Base-by-base conservation (phyloP, 2,329 filamentous ascomycete species). In the Dothideomycetidae sp. region DNA sequence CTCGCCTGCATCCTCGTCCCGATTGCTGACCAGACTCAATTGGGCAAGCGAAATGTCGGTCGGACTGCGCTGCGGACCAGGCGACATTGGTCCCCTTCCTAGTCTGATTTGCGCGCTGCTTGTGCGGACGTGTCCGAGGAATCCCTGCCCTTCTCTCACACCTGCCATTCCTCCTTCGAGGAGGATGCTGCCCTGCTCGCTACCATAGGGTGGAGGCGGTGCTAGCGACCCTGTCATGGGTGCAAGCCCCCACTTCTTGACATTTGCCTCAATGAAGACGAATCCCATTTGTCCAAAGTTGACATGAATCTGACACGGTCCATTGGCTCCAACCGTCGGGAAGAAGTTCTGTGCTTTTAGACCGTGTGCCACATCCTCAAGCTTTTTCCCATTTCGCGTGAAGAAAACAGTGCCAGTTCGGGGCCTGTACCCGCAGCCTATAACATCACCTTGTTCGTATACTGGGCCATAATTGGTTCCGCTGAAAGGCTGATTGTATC, bases 181-280 rank as follows among this genome's bases (percentile, higher is more conserved):
- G 17, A 98, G 67, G 48, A 98, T 94, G 54, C 86, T 94, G 50
- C 90, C 90, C 60, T 93, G 85, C 61, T 96, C 90, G 44, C 84
- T 93, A 33, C 90, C 90, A 54, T 98, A 98, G 1, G 90, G 90
- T 35, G 90, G 90, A 30, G 90, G 90, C 11, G 90, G 90, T 17
- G 90, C 90, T 42, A 98, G 68, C 52, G 84, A 93, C 42, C 90
- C 90, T 1, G 84, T 94, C 71, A 92, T 92, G 4, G 90, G 90
- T 33, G 90, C 90, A 39, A 98, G 66, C 2, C 90, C 90, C 90
- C 90, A 98, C 67, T 96, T 98, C 74, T 98, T 98, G 43, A 98
- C 90, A 52, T 98, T 98, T 44, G 88, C 90, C 61, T 98, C 90
- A 50, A 98, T 96, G 54, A 96, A 98, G 33, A 98, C 90, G 54